Evolutionary conservation across 2,329 filamentous ascomycete species (phyloP).

Genomic region (Phaeosphaeriaceae sp.): DNA sequence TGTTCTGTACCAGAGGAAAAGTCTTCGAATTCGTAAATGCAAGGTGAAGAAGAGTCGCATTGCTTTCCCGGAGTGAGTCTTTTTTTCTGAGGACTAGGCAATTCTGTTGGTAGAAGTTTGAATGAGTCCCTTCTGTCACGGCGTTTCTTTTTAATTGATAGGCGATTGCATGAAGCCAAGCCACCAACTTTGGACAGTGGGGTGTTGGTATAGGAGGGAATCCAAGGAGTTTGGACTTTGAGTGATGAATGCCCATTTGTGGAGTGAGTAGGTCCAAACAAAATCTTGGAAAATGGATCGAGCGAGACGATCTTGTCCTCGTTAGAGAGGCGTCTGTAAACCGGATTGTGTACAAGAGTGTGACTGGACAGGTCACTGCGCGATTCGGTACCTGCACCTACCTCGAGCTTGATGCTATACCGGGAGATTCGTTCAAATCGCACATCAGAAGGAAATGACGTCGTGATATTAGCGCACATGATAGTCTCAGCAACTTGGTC

Average conservation of each 20-base stretch:
- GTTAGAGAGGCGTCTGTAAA: neutral
- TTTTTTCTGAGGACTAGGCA: no score
- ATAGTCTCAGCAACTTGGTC: conserved; percentile 12
- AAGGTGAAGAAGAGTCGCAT: no score
- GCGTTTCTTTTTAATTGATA: no score
- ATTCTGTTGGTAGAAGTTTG: no score
- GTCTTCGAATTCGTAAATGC: no score
- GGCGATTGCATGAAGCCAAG: neutral
- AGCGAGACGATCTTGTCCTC: no score
- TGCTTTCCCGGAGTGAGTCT: no score
- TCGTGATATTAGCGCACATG: conserved; percentile 20
- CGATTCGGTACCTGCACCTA: neutral
- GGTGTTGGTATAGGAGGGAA: conserved; percentile 5
- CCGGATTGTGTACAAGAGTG: no score
- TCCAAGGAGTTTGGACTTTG: neutral
- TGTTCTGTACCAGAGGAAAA: neutral
- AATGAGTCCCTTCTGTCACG: neutral
- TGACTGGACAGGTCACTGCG: no score
- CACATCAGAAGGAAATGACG: conserved; percentile 32
- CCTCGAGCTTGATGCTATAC: conserved; percentile 30
- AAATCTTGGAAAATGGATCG: neutral
- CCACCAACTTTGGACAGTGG: neutral
- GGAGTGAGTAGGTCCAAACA: neutral
- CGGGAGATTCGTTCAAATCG: conserved; percentile 40
- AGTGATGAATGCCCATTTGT: neutral